A percentile compares a stretch with the other conserved stretches of the same genome.
Conservation (phyloP, 2,329 filamentous ascomycete genomes). For the Phaeoacremonium minimum region DNA sequence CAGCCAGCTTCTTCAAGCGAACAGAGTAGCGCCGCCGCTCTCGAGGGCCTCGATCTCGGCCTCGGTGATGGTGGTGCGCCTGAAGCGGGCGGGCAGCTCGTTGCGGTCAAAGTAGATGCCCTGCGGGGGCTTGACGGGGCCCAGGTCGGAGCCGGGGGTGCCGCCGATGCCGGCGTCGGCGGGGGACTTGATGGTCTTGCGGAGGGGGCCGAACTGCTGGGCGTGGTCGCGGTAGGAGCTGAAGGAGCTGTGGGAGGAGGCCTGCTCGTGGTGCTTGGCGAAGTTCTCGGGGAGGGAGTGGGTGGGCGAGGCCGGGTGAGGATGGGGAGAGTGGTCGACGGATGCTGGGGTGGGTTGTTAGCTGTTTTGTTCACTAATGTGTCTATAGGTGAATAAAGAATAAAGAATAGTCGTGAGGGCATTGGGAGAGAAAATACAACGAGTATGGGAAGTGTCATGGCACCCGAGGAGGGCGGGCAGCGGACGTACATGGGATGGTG, state of each 20-base stretch:
- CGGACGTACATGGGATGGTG: constrained; percentile 49
- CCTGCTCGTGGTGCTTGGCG: constrained; percentile 23
- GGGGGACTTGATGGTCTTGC: constrained; percentile 45
- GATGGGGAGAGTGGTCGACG: constrained; percentile 68
- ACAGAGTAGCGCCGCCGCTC: constrained; percentile 73
- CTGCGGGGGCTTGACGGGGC: constrained; percentile 63
- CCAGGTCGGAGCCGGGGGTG: constrained; percentile 64
- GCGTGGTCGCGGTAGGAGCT: constrained; percentile 74
- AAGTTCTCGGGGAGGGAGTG: constrained; percentile 57
- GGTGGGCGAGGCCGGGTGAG: constrained; percentile 68
- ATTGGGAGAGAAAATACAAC: not conserved
- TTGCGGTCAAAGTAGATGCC: constrained; percentile 85
- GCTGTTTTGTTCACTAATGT: too few species aligned
- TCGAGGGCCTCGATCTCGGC: constrained; percentile 95
- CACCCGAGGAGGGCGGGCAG: not conserved
- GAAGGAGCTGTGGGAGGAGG: constrained; percentile 54
- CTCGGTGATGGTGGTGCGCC: constrained; percentile 65
- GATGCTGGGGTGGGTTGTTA: constrained; percentile 44
- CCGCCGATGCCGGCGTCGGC: constrained; percentile 48
- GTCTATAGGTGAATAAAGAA: constrained; percentile 1
- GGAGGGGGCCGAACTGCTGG: constrained; percentile 73
- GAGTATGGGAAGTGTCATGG: too few species aligned
- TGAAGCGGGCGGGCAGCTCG: constrained; percentile 83
- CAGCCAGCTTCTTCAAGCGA: too few species aligned
- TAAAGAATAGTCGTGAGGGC: not conserved